Evolutionary conservation across 2,329 filamentous ascomycete species (phyloP), one percentile per base, ranked within the genome.

Genomic region (Sporothrix sp.): DNA sequence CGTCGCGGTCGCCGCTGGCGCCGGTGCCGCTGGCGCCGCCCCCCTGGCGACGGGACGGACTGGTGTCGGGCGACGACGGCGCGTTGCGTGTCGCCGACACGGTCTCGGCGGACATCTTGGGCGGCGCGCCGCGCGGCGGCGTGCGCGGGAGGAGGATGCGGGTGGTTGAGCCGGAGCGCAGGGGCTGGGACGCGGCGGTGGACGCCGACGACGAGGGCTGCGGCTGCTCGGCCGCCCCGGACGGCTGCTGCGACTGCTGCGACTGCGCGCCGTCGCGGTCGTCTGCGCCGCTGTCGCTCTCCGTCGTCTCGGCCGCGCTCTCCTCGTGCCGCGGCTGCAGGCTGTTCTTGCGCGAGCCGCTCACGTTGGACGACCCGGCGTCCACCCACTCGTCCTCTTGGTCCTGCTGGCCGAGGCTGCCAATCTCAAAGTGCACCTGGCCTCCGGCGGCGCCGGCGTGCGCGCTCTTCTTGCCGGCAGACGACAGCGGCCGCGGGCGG

Each of bases 321-420:
- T 52, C 25, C n/a, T n/a, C n/a, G n/a, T n/a, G n/a, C n/a, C n/a
- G n/a, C n/a, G n/a, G 33, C n/a, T 63, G 51, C 55, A 53, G 32
- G 20, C 52, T 52, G 48, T 49, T 43, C 23, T 42, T 49, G 35
- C 45, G 53, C 27, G 47, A 53, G 27, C 48, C 52, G 39, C 49
- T 54, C 69, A 75, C 11, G 71, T 72, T 79, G 51, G 77, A 81
- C 42, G 71, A 73, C 63, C 78, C 82, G 53, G 79, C 79, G 64
- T 84, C 81, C 37, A 83, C 77, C 81, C 81, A 84, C 67, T 79
- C 79, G 70, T 80, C 78, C 48, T 78, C 73, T 35, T 63, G 42
- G 14, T 33, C 42, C 36, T 38, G 36, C 8, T 36, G 65, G 28
- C 64, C 64, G 37, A 64, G 64, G 39, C 69, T 73, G 48, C 79